Base-by-base conservation (phyloP, 164 flowering plant species). In the Vitis vinifera region DNA sequence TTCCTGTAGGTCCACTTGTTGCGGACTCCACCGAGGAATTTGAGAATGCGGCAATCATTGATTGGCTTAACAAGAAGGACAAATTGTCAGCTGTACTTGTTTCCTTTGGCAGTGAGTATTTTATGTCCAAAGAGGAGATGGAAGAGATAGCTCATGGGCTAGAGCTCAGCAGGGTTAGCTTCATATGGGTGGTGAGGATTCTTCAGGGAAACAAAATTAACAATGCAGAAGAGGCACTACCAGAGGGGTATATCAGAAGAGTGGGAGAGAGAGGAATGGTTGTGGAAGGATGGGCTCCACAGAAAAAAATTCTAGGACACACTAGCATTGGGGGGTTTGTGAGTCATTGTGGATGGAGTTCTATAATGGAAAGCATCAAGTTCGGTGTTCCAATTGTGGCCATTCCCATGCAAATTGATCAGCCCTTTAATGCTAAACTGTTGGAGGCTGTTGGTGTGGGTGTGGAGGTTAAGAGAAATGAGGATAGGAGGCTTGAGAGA, bases 281-380 rank as follows among this genome's bases (percentile, higher is more conserved):
- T 2, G 12, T 72, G 7, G 68, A 69, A 9, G 56, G 55, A 0
- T 78, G 81, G 81, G 81, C 74, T 1, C 73, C 78, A 8, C 81
- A 78, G 16, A 14, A 15, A 1, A 65, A 47, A 29, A 72, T 78
- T 4, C 27, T 78, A 9, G 14, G 9, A 6, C 81, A 75, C 59
- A 1, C n/a, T 2, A 68, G 74, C 55, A 23, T 72, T 10, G 81
- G 81, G 2, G 81, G 78, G 19, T 73, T 77, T 63, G 74, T 77
- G 62, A 77, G 77, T 51, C 80, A 77, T 16, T 79, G 79, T 44
- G 79, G 79, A 30, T 79, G 79, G 82, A 72, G 68, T 48, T 79
- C 82, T 3, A 59, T 63, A 17, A 23, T 73, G 72, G 82, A 79
- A 59, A 52, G 76, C 15, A 30, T 75, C 63, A 56, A 29, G 10